Percentiles rank a stretch among this genome's conserved stretches.
Evolutionary conservation across 148 eudicot genomes (phyloP).

Genomic region (Persicaria maculosa): DNA sequence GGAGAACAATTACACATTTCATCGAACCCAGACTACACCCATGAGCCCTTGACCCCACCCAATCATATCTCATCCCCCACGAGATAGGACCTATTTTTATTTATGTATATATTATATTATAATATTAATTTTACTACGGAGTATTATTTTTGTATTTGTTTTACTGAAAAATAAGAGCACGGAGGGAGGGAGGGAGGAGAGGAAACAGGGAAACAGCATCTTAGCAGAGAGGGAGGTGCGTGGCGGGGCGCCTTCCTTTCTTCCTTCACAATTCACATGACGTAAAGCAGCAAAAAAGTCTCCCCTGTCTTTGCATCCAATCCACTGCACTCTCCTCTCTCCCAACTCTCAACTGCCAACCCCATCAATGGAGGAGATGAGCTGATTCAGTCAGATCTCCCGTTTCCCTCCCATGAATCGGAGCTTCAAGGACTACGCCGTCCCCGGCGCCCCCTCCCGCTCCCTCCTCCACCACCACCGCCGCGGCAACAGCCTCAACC

Average conservation of each 20-base stretch:
- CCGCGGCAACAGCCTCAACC: slow-evolving; percentile 19
- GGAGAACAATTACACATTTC: too few relatives aligned
- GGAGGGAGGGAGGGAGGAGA: neutral
- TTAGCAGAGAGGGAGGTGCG: neutral
- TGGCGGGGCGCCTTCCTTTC: slow-evolving; percentile 6
- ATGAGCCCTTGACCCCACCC: too few relatives aligned
- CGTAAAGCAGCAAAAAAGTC: slow-evolving; percentile 20
- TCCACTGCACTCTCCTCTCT: neutral
- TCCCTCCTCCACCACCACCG: slow-evolving; percentile 15
- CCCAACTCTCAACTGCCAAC: slow-evolving; percentile 11
- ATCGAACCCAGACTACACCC: too few relatives aligned
- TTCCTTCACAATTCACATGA: slow-evolving; percentile 16
- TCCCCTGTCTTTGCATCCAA: slow-evolving; percentile 9
- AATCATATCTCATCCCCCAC: too few relatives aligned
- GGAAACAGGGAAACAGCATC: neutral
- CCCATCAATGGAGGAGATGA: neutral
- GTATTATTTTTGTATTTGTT: too few relatives aligned
- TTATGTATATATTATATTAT: too few relatives aligned
- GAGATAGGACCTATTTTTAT: too few relatives aligned
- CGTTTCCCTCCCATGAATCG: slow-evolving; percentile 20
- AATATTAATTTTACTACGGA: too few relatives aligned
- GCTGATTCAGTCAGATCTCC: neutral
- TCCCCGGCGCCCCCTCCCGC: slow-evolving; percentile 14
- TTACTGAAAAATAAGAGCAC: too few relatives aligned
- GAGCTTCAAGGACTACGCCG: slow-evolving; percentile 22